phyloP scores from a whole-genome alignment of 257 asterid species.

The Cinchona pubescens region DNA sequence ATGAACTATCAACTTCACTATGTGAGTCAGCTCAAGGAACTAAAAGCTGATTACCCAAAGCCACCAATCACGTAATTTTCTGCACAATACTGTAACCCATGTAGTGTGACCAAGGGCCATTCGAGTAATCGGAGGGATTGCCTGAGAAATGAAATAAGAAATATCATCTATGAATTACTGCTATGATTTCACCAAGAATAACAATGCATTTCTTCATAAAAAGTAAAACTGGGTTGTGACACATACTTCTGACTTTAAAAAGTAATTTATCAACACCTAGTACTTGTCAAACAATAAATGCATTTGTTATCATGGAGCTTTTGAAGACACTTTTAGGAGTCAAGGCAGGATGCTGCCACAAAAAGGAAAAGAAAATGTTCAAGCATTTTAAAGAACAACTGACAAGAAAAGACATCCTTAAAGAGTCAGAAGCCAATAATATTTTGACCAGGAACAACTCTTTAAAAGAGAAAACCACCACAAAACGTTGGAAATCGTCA shows the following conservation, averaged over 20 bases:
- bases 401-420: background rate
- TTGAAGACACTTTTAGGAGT: background rate
- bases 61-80: conserved; percentile 98
- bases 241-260: background rate
- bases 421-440: background rate
- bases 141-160: conserved; percentile 44
- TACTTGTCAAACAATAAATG: background rate
- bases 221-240: background rate
- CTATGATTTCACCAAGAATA: background rate
- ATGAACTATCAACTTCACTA: conserved; percentile 13
- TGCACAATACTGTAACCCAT: conserved; percentile 90
- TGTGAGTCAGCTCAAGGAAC: conserved; percentile 16
- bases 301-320: background rate
- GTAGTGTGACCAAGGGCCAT: conserved; percentile 86
- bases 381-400: background rate
- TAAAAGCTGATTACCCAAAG: conserved; percentile 71
- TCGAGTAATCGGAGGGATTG: conserved; percentile 93
- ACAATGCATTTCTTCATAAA: background rate
- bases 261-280: background rate
- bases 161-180: conserved; percentile 3
- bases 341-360: background rate
- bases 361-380: background rate
- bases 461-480: background rate
- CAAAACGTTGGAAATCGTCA: background rate
- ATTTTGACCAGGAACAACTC: background rate